Evolutionary conservation across 2,329 filamentous ascomycete species (phyloP).

Genomic region (Xylaria sp.): DNA sequence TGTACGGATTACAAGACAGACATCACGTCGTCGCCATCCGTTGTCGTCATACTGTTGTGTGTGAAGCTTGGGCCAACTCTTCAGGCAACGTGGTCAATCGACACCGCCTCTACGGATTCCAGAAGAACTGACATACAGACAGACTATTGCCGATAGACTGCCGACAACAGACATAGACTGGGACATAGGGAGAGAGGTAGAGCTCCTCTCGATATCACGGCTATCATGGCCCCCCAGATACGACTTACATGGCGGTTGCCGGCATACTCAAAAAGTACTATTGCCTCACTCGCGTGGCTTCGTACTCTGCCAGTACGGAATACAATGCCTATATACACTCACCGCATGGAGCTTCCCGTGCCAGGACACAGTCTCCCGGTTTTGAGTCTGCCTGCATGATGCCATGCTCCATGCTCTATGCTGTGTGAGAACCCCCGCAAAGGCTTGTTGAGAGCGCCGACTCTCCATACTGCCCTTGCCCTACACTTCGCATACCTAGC

Average conservation of each 20-base stretch:
- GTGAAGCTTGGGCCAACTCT: constrained; percentile 7
- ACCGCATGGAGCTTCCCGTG: constrained; percentile 15
- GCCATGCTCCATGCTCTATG: constrained; percentile 10
- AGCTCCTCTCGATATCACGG: not conserved
- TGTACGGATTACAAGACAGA: not conserved
- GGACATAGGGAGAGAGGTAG: not conserved
- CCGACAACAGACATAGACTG: not conserved
- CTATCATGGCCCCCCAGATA: not conserved
- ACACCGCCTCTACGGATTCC: constrained; percentile 1
- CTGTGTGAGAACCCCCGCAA: constrained; percentile 6
- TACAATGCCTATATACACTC: not conserved
- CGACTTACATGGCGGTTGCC: constrained; percentile 4
- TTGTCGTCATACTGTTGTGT: constrained; percentile 1
- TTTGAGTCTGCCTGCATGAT: constrained; percentile 6
- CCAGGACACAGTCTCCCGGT: constrained; percentile 10
- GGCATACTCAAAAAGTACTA: constrained; percentile 8
- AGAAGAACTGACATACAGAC: not conserved
- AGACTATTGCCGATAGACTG: not conserved
- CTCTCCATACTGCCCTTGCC: not conserved
- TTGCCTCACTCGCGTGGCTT: constrained; percentile 15
- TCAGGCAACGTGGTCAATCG: constrained; percentile 12
- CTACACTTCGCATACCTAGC: constrained; percentile 2
- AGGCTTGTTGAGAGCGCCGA: not conserved
- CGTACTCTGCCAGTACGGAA: not conserved
- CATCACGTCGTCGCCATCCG: not conserved